Evolutionary conservation across 1,284 basidiomycete genomes (phyloP).

Genomic region (Pyrrhoderma noxium): DNA sequence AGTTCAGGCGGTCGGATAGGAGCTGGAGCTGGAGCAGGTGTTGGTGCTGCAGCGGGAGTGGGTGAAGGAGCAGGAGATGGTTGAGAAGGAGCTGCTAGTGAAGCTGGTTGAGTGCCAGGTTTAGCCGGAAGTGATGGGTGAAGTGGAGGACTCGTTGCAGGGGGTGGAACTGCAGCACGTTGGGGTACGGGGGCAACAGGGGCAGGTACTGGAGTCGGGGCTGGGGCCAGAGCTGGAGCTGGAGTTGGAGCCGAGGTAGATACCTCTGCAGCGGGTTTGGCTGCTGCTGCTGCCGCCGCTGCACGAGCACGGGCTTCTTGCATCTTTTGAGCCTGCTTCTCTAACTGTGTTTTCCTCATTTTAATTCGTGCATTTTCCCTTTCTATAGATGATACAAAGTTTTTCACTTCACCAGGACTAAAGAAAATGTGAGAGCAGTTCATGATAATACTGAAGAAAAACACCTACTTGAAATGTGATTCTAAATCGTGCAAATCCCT

Average conservation of each 20-base stretch:
- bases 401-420: slow-evolving; percentile 63
- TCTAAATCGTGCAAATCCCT: slow-evolving; percentile 53
- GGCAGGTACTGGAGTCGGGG: slow-evolving; percentile 14
- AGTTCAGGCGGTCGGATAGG: slow-evolving; percentile 24
- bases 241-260: slow-evolving; percentile 20
- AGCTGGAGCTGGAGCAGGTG: slow-evolving; percentile 19
- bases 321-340: slow-evolving; percentile 38
- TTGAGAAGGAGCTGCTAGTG: slow-evolving; percentile 24
- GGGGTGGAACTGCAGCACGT: slow-evolving; percentile 22
- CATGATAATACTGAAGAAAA: slow-evolving; percentile 4
- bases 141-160: slow-evolving; percentile 35
- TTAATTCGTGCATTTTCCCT: slow-evolving; percentile 57
- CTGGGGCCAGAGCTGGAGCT: slow-evolving; percentile 14
- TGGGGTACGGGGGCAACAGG: slow-evolving; percentile 16
- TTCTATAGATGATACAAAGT: slow-evolving; percentile 63
- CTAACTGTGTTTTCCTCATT: slow-evolving; percentile 49
- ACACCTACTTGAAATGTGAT: slow-evolving; percentile 54
- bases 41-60: slow-evolving; percentile 17
- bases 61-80: slow-evolving; percentile 19
- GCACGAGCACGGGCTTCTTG: slow-evolving; percentile 36
- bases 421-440: slow-evolving; percentile 8
- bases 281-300: slow-evolving; percentile 24
- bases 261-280: slow-evolving; percentile 23
- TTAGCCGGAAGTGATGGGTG: slow-evolving; percentile 61
- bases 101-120: slow-evolving; percentile 33